Evolutionary conservation across 148 eudicot species (phyloP), one percentile per base, ranked within the genome.

Genomic region (Limonium bicolor): DNA sequence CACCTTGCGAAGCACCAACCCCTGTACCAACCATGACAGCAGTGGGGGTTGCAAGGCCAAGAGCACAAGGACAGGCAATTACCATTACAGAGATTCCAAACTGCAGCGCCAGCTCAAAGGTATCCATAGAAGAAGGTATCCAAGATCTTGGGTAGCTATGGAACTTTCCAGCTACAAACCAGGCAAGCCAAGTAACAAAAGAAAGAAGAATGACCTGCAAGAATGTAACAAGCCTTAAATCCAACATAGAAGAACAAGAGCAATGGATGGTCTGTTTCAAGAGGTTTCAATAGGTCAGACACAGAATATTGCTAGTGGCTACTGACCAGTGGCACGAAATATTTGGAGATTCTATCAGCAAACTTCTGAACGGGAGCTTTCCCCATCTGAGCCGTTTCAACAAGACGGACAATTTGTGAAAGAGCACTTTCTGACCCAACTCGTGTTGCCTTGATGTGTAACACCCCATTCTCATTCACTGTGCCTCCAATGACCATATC

Each of bases 21-120:
- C 99, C 99, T 2, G 99, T 85, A 32, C 99, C 99, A 69, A 90
- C 99, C 99, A 90, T 90, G 46, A 90, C 95, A 36, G 99, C 99
- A 18, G 99, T 90, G 6, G 95, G 99, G n/a, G 99, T 90, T 26
- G 99, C 99, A 60, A 90, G 66, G 48, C 99, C 99, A 17, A 90
- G 71, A 40, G 99, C 95, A 69, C 99, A 90, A 1, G 95, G 99
- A 51, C 99, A 90, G 5, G 99, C 99, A 48, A 90, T 85, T 54
- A 90, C 99, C 99, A 90, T 81, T 20, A 90, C 95, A 19, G 99
- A 78, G 19, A 90, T 90, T 17, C 99, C 94, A 67, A 90, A 85
- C 56, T 90, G 88, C 6, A 90, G 68, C 20, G 99, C 99, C 42
- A 90, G 88, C 63, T 90, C 71, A 52, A 90, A 85, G 60, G 78